phyloP scores from a whole-genome alignment of 2,329 filamentous ascomycete genomes.

The Claviceps pazoutovae region DNA sequence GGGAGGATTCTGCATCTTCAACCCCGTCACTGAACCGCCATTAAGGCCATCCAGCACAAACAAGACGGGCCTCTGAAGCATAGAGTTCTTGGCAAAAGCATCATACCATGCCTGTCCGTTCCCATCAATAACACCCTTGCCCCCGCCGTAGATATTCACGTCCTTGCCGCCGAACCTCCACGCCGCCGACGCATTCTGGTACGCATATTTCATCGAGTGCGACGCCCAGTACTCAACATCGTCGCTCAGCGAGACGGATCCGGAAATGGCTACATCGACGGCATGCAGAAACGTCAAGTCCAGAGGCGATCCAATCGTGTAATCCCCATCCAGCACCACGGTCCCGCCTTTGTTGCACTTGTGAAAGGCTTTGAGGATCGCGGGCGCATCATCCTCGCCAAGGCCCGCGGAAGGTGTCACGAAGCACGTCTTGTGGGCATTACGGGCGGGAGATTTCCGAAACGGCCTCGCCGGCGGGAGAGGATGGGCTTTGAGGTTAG shows the following conservation, averaged over 20 bases:
- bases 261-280: constrained; percentile 45
- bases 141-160: constrained; percentile 51
- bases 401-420: neutral
- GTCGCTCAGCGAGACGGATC: constrained; percentile 47
- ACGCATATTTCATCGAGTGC: constrained; percentile 48
- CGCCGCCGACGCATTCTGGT: constrained; percentile 45
- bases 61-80: constrained; percentile 40
- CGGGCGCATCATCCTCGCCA: neutral
- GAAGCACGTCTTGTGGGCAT: neutral
- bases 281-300: constrained; percentile 50
- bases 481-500: neutral
- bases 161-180: constrained; percentile 20
- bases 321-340: constrained; percentile 44
- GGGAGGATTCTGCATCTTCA: constrained; percentile 45
- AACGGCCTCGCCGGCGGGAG: neutral
- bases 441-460: neutral
- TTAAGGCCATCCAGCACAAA: constrained; percentile 43
- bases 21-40: constrained; percentile 41
- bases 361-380: neutral
- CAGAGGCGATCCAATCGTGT: constrained; percentile 49
- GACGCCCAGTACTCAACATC: constrained; percentile 57
- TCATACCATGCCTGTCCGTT: constrained; percentile 52
- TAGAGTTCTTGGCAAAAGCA: constrained; percentile 28
- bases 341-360: constrained; percentile 48
- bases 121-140: constrained; percentile 34